Evolutionary conservation across 106 monocot species (phyloP), one percentile per base, ranked within the genome.

Genomic region (Allium fistulosum): DNA sequence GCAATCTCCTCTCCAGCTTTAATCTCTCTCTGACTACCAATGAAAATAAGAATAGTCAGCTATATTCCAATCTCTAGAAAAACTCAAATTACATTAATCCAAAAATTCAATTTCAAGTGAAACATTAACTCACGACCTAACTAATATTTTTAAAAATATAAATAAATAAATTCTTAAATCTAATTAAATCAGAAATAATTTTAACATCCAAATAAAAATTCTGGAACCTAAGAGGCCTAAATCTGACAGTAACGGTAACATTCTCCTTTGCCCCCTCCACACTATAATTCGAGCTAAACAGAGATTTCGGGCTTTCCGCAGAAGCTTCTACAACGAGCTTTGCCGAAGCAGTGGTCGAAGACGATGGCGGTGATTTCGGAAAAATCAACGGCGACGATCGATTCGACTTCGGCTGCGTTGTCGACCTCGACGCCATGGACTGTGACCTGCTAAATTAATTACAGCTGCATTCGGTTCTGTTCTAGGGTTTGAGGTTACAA

Each of bases 1-100:
- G 95, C 91, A n/a, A 91, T 86, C 81, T 88, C 95, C 76, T 95
- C 95, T 17, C 95, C 95, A 58, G 83, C 87, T 50, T 88, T 85
- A 60, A 91, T 95, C 79, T 95, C 95, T 57, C 91, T 82, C 48
- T 76, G 91, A 59, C 95, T 95, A 69, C 71, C 37, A 37, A 37
- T 37, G 37, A 37, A 37, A 37, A 37, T 37, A 0, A 37, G 37
- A 37, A 37, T 37, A 37, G 37, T 37, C 37, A 37, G 37, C 5
- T 4, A 37, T 4, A 37, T 37, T 37, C 37, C 37, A 37, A 37
- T 37, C 37, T 37, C 37, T 37, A 37, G 37, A 37, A 37, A 37
- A 4, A 37, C 37, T 37, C 37, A 37, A 37, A 37, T 37, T 37
- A 5, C 37, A 37, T 37, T 37, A 37, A 37, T 37, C 37, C 37